phyloP scores from a whole-genome alignment of 2,329 filamentous ascomycete species.

The Xylaria polymorpha region DNA sequence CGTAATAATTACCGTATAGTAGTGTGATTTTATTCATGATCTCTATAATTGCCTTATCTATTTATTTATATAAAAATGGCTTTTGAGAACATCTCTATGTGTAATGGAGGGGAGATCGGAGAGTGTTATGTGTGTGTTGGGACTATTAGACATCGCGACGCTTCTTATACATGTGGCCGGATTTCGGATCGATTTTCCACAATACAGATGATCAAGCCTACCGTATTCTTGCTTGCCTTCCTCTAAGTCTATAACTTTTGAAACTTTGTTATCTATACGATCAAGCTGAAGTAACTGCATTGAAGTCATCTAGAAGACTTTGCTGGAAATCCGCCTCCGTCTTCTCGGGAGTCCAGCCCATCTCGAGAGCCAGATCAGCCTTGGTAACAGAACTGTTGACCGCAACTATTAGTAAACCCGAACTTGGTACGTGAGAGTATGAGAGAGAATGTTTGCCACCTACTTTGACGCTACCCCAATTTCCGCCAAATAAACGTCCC shows the following conservation, averaged over 20 bases:
- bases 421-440: not conserved
- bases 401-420: not conserved
- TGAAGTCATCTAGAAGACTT: conserved; percentile 7
- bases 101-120: not conserved
- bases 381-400: conserved; percentile 3
- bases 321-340: conserved; percentile 11
- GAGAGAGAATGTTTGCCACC: not conserved
- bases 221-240: not conserved
- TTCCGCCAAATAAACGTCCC: not conserved
- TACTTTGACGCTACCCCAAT: not conserved
- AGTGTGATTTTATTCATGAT: not conserved
- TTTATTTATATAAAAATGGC: not conserved
- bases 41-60: not conserved
- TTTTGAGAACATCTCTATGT: not conserved
- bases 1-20: not conserved
- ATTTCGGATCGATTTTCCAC: not conserved
- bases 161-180: not conserved
- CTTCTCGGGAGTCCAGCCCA: conserved; percentile 4
- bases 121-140: not conserved
- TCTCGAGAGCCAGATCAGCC: conserved; percentile 8
- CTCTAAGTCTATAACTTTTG: not conserved
- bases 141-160: no score
- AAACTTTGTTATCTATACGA: not conserved
- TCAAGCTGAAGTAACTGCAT: not conserved
- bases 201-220: not conserved